Percentiles rank a stretch among this genome's conserved stretches.
These are phyloP conservation scores for Westerdykella sp. DNA, from an alignment of 2,329 filamentous ascomycete species.

Conservation along the genomic window DNA sequence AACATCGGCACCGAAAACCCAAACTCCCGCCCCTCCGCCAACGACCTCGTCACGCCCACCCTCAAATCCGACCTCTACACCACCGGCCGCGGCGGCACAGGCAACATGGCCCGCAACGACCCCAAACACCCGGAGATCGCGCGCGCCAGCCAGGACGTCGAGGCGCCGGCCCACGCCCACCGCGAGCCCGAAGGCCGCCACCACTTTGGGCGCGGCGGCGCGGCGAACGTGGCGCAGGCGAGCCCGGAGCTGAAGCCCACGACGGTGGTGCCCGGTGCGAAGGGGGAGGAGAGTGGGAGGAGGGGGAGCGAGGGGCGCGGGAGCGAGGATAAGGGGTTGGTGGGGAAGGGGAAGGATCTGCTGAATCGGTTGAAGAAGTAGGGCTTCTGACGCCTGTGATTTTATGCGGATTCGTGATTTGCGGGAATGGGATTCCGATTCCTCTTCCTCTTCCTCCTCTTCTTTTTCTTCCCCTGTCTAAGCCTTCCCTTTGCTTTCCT, in stretches of 20 bases:
- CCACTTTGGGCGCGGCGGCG: conserved; percentile 68
- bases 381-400: background rate
- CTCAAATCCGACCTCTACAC: conserved; percentile 81
- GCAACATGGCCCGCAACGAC: conserved; percentile 80
- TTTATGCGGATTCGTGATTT: too few relatives aligned
- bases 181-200: conserved; percentile 54
- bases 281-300: conserved; percentile 35
- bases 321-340: conserved; percentile 34
- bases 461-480: background rate
- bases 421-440: background rate
- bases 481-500: background rate
- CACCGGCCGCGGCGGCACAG: conserved; percentile 79
- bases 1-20: conserved; percentile 43
- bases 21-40: conserved; percentile 29
- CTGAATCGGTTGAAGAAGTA: conserved; percentile 41
- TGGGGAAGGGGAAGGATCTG: conserved; percentile 51
- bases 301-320: conserved; percentile 8
- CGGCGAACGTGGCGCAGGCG: conserved; percentile 60
- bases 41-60: conserved; percentile 72
- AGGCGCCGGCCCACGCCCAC: conserved; percentile 40
- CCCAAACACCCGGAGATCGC: conserved; percentile 60
- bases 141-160: conserved; percentile 76
- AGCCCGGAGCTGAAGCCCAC: conserved; percentile 38
- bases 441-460: background rate
- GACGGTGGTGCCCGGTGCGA: conserved; percentile 23